A percentile compares a stretch with the other conserved stretches of the same genome.
phyloP scores from a whole-genome alignment of 495 filamentous ascomycete species.

The Darksidea phi region DNA sequence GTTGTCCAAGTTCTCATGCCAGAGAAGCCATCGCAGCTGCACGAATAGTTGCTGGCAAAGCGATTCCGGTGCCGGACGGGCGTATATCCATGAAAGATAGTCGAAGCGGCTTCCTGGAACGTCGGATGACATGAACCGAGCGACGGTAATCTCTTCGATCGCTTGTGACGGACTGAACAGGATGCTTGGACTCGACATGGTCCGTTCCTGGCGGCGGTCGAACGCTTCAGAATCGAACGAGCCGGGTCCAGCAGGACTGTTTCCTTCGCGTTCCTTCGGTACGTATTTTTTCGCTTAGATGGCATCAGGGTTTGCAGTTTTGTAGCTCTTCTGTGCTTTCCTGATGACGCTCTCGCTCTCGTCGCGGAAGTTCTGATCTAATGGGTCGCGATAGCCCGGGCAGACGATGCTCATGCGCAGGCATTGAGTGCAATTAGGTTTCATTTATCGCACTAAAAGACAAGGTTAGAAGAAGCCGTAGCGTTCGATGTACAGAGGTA shows the following conservation, averaged over 20 bases:
- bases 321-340: slow-evolving; percentile 4
- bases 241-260: no score
- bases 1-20: not conserved
- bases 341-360: slow-evolving; percentile 9
- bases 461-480: not conserved
- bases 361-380: slow-evolving; percentile 5
- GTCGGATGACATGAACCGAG: slow-evolving; percentile 13
- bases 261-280: no score
- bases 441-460: slow-evolving; percentile 10
- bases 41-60: not conserved
- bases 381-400: slow-evolving; percentile 4
- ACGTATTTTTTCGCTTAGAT: not conserved
- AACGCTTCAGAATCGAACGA: no score
- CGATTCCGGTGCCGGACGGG: not conserved
- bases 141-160: slow-evolving; percentile 3
- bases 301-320: not conserved
- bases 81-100: slow-evolving; percentile 1
- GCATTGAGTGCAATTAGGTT: slow-evolving; percentile 8
- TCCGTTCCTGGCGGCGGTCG: no score
- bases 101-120: slow-evolving; percentile 15
- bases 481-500: not conserved
- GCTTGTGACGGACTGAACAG: not conserved
- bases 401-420: not conserved
- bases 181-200: no score
- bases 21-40: slow-evolving; percentile 2